Conservation (phyloP, 2,329 filamentous ascomycete genomes). For the Beauveria australis region DNA sequence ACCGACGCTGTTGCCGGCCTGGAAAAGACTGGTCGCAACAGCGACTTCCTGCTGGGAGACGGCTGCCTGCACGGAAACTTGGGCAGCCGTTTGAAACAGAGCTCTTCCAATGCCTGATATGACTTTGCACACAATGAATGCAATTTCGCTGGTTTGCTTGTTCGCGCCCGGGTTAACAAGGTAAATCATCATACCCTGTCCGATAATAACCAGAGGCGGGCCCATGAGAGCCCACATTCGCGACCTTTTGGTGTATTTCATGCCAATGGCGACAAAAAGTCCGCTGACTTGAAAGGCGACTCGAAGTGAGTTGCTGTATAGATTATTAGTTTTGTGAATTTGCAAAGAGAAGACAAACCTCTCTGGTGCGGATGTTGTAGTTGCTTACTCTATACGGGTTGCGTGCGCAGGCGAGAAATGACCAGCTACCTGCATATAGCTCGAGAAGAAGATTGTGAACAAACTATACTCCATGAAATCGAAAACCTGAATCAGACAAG, state of each 20-base stretch:
- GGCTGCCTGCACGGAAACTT: constrained; percentile 27
- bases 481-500: constrained; percentile 27
- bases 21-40: constrained; percentile 28
- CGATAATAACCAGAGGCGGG: constrained; percentile 26
- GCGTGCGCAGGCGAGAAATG: constrained; percentile 28
- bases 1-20: constrained; percentile 26
- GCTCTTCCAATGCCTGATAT: constrained; percentile 27
- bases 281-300: constrained; percentile 30
- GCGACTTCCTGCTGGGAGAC: constrained; percentile 27
- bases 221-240: constrained; percentile 25
- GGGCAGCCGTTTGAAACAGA: constrained; percentile 23
- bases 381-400: constrained; percentile 27
- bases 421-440: constrained; percentile 31
- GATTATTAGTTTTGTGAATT: background rate
- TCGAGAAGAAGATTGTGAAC: constrained; percentile 32
- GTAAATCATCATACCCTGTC: constrained; percentile 25
- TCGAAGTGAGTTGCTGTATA: constrained; percentile 20
- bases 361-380: background rate
- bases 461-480: constrained; percentile 31
- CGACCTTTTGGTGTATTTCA: constrained; percentile 28
- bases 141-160: constrained; percentile 22
- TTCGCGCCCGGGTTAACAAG: constrained; percentile 20
- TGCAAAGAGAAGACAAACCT: rapidly evolving
- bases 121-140: constrained; percentile 27
- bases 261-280: constrained; percentile 25